Percentiles rank a stretch among this genome's conserved stretches.
Conservation (phyloP, 1,284 basidiomycete genomes). For the Polyporus tsugae region DNA sequence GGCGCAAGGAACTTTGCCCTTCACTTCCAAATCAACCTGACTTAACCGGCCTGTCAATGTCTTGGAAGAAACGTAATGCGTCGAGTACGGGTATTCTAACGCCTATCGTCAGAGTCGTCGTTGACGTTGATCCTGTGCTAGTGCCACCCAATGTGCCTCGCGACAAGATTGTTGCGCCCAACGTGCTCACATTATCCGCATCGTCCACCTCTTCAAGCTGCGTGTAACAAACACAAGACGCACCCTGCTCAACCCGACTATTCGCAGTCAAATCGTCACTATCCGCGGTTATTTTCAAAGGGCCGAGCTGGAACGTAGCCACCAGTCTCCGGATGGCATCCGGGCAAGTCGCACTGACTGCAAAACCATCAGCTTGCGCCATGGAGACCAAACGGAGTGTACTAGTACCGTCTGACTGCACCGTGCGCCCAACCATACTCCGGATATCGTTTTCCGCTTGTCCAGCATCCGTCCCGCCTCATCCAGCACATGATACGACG, state of each 20-base stretch:
- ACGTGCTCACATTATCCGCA: background rate
- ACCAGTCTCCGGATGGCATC: constrained; percentile 96
- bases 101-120: background rate
- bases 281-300: constrained; percentile 93
- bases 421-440: constrained; percentile 86
- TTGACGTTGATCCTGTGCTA: background rate
- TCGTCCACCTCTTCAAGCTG: background rate
- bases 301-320: constrained; percentile 86
- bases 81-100: background rate
- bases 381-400: background rate
- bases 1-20: background rate
- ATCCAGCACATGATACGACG: constrained; percentile 93
- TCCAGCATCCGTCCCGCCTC: constrained; percentile 99
- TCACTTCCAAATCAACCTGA: background rate
- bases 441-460: constrained; percentile 99
- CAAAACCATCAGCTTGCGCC: constrained; percentile 10
- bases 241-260: constrained; percentile 82
- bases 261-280: constrained; percentile 97
- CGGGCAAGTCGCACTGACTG: constrained; percentile 98
- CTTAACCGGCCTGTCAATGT: background rate
- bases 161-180: background rate
- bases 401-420: constrained; percentile 91
- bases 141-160: background rate
- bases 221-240: too few species aligned
- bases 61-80: background rate